Evolutionary conservation across 495 filamentous ascomycete species (phyloP).

Genomic region (Neurospora cerealis): DNA sequence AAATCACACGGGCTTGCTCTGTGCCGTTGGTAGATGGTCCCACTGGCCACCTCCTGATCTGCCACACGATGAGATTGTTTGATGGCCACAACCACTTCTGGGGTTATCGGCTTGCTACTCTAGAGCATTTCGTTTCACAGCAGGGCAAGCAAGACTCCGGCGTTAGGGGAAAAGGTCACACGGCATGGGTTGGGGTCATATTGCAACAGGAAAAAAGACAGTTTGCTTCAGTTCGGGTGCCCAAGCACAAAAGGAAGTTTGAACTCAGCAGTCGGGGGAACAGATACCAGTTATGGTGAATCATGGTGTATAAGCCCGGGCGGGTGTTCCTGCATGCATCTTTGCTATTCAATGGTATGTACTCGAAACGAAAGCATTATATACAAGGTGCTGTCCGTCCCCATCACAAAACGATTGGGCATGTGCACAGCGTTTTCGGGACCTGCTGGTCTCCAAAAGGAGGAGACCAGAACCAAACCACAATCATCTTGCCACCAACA

Average conservation of each 20-base stretch:
- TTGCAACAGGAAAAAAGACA: background rate
- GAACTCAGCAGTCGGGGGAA: background rate
- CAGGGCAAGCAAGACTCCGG: background rate
- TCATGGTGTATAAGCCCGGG: background rate
- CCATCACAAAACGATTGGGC: background rate
- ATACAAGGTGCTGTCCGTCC: background rate
- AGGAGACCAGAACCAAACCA: background rate
- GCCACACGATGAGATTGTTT: background rate
- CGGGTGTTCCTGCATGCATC: background rate
- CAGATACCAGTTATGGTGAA: background rate
- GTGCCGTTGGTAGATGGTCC: conserved; percentile 28
- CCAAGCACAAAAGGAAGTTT: background rate
- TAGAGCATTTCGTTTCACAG: background rate
- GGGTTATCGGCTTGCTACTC: background rate
- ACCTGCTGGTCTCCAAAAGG: background rate
- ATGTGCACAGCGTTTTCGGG: background rate
- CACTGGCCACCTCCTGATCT: conserved; percentile 17
- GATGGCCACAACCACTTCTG: background rate
- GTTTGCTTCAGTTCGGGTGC: background rate
- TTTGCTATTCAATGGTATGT: background rate
- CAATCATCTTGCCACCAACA: background rate
- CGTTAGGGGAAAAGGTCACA: background rate
- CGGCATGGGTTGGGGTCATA: background rate
- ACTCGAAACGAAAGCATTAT: background rate
- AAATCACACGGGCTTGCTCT: conserved; percentile 25